phyloP scores from a whole-genome alignment of 192 early-diverging fungal species.

The Backusella liffmaniae region DNA sequence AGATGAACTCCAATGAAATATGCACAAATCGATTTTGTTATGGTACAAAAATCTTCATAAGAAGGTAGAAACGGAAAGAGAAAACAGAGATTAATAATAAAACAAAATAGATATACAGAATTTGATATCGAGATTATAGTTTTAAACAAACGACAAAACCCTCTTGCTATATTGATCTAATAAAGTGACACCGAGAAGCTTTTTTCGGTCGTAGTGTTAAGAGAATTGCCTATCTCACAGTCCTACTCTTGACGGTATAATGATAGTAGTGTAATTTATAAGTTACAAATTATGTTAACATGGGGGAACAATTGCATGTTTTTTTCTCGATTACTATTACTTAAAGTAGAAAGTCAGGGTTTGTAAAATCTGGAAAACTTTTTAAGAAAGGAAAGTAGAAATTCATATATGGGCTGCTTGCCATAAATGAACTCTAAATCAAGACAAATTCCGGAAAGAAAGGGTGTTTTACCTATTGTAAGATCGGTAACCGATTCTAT shows the following conservation, averaged over 20 bases:
- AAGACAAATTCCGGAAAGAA: background rate
- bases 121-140: background rate
- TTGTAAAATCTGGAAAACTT: background rate
- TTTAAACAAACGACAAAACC: background rate
- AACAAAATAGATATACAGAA: background rate
- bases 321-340: background rate
- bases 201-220: background rate
- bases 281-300: background rate
- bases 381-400: background rate
- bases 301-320: background rate
- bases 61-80: background rate
- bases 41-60: background rate
- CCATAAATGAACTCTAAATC: background rate
- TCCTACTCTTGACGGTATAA: background rate
- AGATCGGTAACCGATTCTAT: background rate
- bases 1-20: background rate
- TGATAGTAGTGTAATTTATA: background rate
- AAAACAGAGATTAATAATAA: background rate
- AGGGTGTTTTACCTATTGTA: background rate
- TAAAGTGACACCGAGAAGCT: background rate
- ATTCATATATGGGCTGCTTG: background rate
- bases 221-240: background rate
- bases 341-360: background rate
- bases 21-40: background rate
- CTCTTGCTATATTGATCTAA: background rate